A percentile compares a stretch with the other conserved stretches of the same genome.
phyloP scores from a whole-genome alignment of 495 filamentous ascomycete genomes.

The Penicillium cinerascens region DNA sequence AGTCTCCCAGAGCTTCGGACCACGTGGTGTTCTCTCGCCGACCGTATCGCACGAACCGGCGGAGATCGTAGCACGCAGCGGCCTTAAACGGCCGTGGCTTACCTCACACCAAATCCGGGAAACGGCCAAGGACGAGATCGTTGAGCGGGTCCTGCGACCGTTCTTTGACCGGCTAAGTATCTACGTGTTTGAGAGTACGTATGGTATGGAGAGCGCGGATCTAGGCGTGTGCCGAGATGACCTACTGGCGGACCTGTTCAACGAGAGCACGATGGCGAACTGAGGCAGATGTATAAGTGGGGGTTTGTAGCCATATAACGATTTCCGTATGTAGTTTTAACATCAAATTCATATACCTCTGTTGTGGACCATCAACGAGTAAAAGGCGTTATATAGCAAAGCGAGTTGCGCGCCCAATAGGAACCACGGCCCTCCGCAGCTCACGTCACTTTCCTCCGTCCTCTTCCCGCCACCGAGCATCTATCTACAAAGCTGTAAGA shows the following conservation, averaged over 20 bases:
- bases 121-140: constrained; percentile 64
- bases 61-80: constrained; percentile 25
- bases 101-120: constrained; percentile 43
- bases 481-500: constrained; percentile 5
- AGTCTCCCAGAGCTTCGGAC: constrained; percentile 72
- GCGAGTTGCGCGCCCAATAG: constrained; percentile 16
- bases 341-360: not conserved
- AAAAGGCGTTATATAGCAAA: not conserved
- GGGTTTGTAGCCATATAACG: constrained; percentile 4
- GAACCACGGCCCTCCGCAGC: constrained; percentile 13
- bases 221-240: constrained; percentile 61
- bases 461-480: constrained; percentile 14
- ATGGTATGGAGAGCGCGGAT: constrained; percentile 74
- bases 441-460: constrained; percentile 28
- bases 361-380: not conserved
- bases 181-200: constrained; percentile 86
- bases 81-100: constrained; percentile 39
- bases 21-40: constrained; percentile 38
- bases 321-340: constrained; percentile 1
- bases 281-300: constrained; percentile 17
- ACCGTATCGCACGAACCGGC: constrained; percentile 30
- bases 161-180: constrained; percentile 92
- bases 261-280: constrained; percentile 59
- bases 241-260: constrained; percentile 78
- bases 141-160: constrained; percentile 72